Conservation (phyloP, 1,284 basidiomycete species). For the Trametes hirsuta region DNA sequence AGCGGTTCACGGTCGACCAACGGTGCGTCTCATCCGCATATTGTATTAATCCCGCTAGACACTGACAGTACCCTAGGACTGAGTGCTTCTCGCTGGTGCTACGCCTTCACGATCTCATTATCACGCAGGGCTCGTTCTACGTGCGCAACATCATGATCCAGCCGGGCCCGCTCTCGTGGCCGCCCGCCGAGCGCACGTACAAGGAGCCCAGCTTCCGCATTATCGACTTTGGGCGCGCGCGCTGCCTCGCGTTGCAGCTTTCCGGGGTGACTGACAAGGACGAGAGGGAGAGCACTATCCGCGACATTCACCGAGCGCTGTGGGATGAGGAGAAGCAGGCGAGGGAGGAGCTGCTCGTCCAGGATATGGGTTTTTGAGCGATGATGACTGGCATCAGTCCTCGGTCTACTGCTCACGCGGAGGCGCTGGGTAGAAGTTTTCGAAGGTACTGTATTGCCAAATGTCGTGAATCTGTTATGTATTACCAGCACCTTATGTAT, state of each 20-base stretch:
- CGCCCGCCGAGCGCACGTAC: conserved; percentile 31
- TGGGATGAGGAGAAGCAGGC: conserved; percentile 14
- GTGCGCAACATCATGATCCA: conserved; percentile 51
- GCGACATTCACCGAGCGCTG: background rate
- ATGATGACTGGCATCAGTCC: too few species aligned
- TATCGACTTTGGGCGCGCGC: conserved; percentile 53
- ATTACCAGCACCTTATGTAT: too few species aligned
- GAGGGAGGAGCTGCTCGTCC: conserved; percentile 17
- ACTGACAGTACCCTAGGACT: conserved; percentile 29
- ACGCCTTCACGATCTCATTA: conserved; percentile 44
- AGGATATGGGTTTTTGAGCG: background rate
- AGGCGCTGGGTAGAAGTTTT: too few species aligned
- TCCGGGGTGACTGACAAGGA: background rate
- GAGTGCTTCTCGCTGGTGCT: conserved; percentile 47
- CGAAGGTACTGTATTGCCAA: too few species aligned
- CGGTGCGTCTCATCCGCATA: conserved; percentile 27
- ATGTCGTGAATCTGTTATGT: too few species aligned
- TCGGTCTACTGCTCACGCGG: too few species aligned
- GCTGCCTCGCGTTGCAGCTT: background rate
- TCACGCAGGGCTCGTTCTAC: conserved; percentile 46
- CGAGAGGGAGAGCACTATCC: background rate
- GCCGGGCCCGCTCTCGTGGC: conserved; percentile 45
- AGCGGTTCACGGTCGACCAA: conserved; percentile 38
- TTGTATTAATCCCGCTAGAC: too few species aligned
- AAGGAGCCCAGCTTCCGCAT: conserved; percentile 47